A percentile compares a stretch with the other conserved stretches of the same genome.
These are phyloP conservation scores for Candida palmyrensis DNA, from an alignment of 805 yeast species.

Conservation along the genomic window DNA sequence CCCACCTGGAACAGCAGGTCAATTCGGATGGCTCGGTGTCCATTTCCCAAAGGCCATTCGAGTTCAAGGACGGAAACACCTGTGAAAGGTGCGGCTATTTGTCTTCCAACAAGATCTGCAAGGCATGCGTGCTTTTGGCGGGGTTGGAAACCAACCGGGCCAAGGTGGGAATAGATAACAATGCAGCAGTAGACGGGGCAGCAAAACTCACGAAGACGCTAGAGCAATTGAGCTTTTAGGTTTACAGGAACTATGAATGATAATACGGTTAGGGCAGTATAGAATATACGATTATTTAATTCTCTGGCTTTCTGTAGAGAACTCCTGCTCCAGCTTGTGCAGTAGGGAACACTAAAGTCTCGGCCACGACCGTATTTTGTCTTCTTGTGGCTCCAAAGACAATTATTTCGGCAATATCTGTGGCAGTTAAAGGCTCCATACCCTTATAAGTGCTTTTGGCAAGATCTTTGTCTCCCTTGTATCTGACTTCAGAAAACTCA, in stretches of 20 bases:
- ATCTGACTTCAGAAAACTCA: conserved; percentile 33
- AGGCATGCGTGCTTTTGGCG: conserved; percentile 84
- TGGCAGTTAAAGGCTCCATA: conserved; percentile 27
- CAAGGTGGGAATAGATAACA: conserved; percentile 51
- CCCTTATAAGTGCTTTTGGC: conserved; percentile 33
- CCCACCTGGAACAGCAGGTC: conserved; percentile 43
- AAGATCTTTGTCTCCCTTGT: conserved; percentile 24
- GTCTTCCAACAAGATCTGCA: conserved; percentile 83
- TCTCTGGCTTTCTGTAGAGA: conserved; percentile 11
- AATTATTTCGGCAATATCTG: conserved; percentile 35
- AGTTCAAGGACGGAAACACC: conserved; percentile 57
- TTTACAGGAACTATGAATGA: too few relatives aligned
- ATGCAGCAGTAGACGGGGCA: conserved; percentile 53
- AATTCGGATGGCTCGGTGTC: conserved; percentile 61
- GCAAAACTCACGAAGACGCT: conserved; percentile 57
- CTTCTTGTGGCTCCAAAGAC: conserved; percentile 32
- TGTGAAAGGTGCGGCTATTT: conserved; percentile 91
- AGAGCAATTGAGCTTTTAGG: conserved; percentile 58
- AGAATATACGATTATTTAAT: background rate
- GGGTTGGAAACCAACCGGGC: conserved; percentile 80
- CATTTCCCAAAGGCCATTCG: conserved; percentile 19
- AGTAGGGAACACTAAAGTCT: conserved; percentile 32
- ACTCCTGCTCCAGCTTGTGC: conserved; percentile 31
- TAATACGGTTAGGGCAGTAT: background rate
- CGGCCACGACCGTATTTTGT: conserved; percentile 33